Percentiles rank a stretch among this genome's conserved stretches.
Conservation (phyloP, 345 rosid genomes). For the Toxicodendron radicans region DNA sequence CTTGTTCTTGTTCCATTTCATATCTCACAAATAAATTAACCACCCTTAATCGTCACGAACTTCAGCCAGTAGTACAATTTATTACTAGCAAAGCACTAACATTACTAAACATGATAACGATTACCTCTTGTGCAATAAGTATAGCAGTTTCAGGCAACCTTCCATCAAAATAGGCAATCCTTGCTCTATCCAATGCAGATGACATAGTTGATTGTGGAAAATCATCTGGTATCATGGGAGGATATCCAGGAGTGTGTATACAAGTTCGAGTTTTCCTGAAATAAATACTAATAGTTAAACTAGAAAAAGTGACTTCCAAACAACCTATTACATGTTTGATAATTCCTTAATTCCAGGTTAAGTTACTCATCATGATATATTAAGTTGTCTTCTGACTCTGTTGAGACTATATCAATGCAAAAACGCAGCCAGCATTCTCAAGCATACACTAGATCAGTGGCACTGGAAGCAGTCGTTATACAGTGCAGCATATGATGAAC, state of each 20-base stretch:
- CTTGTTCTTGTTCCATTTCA: neutral
- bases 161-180: conserved; percentile 67
- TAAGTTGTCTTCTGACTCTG: neutral
- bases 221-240: conserved; percentile 64
- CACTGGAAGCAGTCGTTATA: neutral
- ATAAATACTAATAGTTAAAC: conserved; percentile 17
- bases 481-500: conserved; percentile 6
- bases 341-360: neutral
- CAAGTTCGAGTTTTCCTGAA: conserved; percentile 93
- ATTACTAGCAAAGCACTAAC: neutral
- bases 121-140: conserved; percentile 72
- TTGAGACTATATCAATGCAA: neutral
- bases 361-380: neutral
- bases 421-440: neutral
- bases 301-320: neutral
- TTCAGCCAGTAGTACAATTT: neutral
- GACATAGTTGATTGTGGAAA: conserved; percentile 45
- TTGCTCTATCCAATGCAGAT: conserved; percentile 63
- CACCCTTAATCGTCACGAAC: conserved; percentile 10
- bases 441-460: neutral
- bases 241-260: conserved; percentile 82
- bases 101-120: conserved; percentile 15
- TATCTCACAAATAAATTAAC: neutral
- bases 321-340: conserved; percentile 1
- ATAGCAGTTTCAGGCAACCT: conserved; percentile 65